Evolutionary conservation across 495 filamentous ascomycete genomes (phyloP).

Genomic region (Tetracladium marchalianum): DNA sequence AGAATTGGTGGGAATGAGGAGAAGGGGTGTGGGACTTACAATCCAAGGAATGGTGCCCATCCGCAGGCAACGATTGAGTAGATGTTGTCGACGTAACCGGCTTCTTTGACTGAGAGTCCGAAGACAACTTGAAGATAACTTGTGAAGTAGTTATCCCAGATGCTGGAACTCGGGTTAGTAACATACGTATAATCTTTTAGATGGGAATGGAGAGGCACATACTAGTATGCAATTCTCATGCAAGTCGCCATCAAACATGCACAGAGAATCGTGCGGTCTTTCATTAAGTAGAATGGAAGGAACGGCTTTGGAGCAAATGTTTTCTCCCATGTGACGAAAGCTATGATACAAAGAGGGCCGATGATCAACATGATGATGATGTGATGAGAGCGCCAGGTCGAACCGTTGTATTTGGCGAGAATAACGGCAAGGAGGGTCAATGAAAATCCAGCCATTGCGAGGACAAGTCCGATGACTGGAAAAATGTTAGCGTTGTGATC

Average conservation of each 20-base stretch:
- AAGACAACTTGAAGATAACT: conserved; percentile 68
- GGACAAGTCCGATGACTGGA: conserved; percentile 35
- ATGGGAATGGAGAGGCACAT: too few relatives aligned
- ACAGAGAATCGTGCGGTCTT: conserved; percentile 47
- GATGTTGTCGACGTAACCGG: conserved; percentile 56
- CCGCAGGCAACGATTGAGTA: conserved; percentile 65
- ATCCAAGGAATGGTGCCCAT: conserved; percentile 25
- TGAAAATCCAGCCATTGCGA: conserved; percentile 46
- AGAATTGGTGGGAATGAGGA: conserved; percentile 24
- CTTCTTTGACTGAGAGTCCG: conserved; percentile 40
- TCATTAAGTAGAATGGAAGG: conserved; percentile 48
- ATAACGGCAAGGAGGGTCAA: conserved; percentile 55
- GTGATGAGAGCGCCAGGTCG: conserved; percentile 36
- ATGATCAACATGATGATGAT: conserved; percentile 52
- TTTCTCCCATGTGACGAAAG: conserved; percentile 48
- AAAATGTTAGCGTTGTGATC: conserved; percentile 10
- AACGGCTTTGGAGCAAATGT: conserved; percentile 44
- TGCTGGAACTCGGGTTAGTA: too few relatives aligned
- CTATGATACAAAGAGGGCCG: conserved; percentile 40
- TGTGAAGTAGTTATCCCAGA: conserved; percentile 56
- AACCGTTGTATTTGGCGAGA: conserved; percentile 33
- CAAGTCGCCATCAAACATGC: conserved; percentile 42
- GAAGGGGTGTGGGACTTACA: too few relatives aligned
- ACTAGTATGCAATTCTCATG: conserved; percentile 52
- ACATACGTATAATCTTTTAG: too few relatives aligned